These are phyloP conservation scores for Hura crepitans DNA, from an alignment of 441 rosid species.

Conservation along the genomic window DNA sequence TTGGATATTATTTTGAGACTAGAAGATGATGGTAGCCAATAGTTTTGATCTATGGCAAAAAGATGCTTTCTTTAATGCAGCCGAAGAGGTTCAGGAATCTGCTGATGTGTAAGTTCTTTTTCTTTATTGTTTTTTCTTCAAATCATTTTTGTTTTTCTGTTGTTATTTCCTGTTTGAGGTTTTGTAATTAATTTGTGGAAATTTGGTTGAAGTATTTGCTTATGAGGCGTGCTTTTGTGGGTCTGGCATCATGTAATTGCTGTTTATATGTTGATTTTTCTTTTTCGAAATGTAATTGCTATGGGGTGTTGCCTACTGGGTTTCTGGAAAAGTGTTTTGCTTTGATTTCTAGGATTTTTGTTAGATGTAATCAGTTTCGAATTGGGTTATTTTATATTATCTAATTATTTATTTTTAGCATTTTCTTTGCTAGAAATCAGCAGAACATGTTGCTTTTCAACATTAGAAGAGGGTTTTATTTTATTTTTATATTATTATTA, in stretches of 20 bases:
- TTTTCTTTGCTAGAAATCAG: background rate
- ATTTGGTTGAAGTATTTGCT: background rate
- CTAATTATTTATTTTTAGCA: too few species aligned
- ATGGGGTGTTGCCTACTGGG: too few species aligned
- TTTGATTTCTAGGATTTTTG: background rate
- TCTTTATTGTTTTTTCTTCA: background rate
- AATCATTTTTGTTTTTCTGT: background rate
- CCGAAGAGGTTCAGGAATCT: slow-evolving; percentile 91
- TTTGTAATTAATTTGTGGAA: background rate
- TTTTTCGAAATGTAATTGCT: too few species aligned
- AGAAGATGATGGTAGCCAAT: slow-evolving; percentile 67
- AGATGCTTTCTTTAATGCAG: slow-evolving; percentile 78
- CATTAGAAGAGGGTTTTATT: background rate
- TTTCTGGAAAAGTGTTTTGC: background rate
- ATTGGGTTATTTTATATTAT: background rate
- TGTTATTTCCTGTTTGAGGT: background rate
- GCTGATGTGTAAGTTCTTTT: slow-evolving; percentile 55
- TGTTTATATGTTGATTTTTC: background rate
- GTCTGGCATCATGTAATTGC: background rate
- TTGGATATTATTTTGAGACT: background rate
- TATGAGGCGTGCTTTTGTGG: slow-evolving; percentile 6
- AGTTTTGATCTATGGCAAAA: slow-evolving; percentile 83
- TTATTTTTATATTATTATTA: background rate
- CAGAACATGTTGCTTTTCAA: background rate
- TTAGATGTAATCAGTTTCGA: background rate